Conservation (phyloP, 2,329 filamentous ascomycete species). For the Clonostachys solani region DNA sequence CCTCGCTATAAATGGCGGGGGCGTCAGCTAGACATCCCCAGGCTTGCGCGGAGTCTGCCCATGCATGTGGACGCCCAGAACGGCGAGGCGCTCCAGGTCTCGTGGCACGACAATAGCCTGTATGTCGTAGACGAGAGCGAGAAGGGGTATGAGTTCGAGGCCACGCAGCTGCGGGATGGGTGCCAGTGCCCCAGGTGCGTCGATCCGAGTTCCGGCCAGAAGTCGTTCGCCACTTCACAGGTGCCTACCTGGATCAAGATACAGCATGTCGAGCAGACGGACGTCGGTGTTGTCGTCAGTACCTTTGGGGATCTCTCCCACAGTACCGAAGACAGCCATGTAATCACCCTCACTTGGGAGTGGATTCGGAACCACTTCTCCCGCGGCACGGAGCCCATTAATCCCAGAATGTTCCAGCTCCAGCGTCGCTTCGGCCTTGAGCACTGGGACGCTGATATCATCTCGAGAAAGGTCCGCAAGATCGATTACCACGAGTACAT, state of each 20-base stretch:
- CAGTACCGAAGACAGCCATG: constrained; percentile 17
- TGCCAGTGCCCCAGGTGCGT: constrained; percentile 50
- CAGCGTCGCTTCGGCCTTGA: constrained; percentile 13
- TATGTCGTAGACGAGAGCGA: constrained; percentile 1
- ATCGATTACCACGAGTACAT: constrained; percentile 73
- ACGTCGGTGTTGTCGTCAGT: constrained; percentile 19
- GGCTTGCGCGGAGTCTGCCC: too few species aligned
- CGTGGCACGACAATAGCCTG: background rate
- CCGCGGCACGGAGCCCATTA: constrained; percentile 11
- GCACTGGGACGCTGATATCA: constrained; percentile 31
- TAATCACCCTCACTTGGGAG: background rate
- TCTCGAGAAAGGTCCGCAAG: constrained; percentile 38
- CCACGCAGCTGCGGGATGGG: constrained; percentile 40
- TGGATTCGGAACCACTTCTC: background rate
- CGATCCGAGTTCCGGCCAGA: constrained; percentile 55
- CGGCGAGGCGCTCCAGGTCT: background rate
- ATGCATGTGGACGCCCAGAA: too few species aligned
- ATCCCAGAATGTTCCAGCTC: constrained; percentile 9
- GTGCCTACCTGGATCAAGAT: constrained; percentile 28
- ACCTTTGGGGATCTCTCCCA: background rate
- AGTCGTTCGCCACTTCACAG: constrained; percentile 41
- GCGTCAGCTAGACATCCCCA: too few species aligned
- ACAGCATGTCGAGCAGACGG: constrained; percentile 15
- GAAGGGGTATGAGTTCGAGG: constrained; percentile 11
- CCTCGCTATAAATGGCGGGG: too few species aligned